phyloP scores from a whole-genome alignment of 345 rosid genomes.

The Mercurialis annua region DNA sequence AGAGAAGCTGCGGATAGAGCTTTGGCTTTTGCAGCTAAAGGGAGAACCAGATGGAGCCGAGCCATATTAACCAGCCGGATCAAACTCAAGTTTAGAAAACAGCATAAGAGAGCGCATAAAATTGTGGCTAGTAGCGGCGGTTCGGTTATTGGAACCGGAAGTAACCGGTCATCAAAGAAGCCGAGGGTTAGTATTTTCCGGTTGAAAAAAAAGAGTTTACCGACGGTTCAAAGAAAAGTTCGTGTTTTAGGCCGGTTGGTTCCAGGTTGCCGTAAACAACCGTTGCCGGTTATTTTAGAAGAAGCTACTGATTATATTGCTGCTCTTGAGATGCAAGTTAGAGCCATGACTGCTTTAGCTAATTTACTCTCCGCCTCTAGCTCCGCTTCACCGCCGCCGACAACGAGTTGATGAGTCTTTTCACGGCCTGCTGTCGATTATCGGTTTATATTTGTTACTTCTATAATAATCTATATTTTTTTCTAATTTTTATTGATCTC shows the following conservation, averaged over 20 bases:
- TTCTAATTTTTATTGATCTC: neutral
- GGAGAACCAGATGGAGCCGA: slow-evolving; percentile 86
- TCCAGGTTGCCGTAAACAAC: slow-evolving; percentile 95
- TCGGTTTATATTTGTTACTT: neutral
- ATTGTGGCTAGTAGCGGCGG: slow-evolving; percentile 22
- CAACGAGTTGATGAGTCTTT: slow-evolving; percentile 21
- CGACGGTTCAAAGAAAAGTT: slow-evolving; percentile 79
- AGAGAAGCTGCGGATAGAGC: slow-evolving; percentile 82
- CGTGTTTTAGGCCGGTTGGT: slow-evolving; percentile 83
- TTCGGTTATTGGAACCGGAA: slow-evolving; percentile 20
- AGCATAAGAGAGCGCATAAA: slow-evolving; percentile 50
- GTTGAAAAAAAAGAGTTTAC: slow-evolving; percentile 56
- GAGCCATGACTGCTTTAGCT: slow-evolving; percentile 80
- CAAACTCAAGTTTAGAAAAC: slow-evolving; percentile 76
- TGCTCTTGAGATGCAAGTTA: slow-evolving; percentile 96
- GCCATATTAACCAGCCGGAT: slow-evolving; percentile 72
- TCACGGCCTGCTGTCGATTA: slow-evolving; percentile 23
- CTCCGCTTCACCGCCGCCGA: slow-evolving; percentile 20
- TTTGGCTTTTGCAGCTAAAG: slow-evolving; percentile 79
- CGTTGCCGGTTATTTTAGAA: slow-evolving; percentile 83
- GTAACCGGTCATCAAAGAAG: slow-evolving; percentile 51
- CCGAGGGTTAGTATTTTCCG: slow-evolving; percentile 59
- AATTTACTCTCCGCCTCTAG: slow-evolving; percentile 44
- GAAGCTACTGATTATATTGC: slow-evolving; percentile 93
- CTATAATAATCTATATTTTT: neutral